Percentiles rank a stretch among this genome's conserved stretches.
These are phyloP conservation scores for Ensete glaucum DNA, from an alignment of 176 grass and related monocot genomes.

Conservation along the genomic window DNA sequence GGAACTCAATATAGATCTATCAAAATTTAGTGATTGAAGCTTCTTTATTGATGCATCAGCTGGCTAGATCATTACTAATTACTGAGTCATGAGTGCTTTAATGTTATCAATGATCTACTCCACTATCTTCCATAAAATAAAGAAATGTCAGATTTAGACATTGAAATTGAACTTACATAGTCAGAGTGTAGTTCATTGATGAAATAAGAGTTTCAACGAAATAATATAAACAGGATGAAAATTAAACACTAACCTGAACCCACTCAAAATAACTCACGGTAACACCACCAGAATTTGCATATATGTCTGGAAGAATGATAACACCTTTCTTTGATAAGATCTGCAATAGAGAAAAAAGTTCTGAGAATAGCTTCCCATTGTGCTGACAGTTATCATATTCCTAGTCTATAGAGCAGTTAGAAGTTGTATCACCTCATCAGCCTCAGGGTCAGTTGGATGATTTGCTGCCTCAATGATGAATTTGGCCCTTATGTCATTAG, in stretches of 20 bases:
- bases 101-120: too few species aligned
- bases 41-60: too few species aligned
- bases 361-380: background rate
- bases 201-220: background rate
- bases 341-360: conserved; percentile 25
- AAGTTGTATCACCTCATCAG: conserved; percentile 63
- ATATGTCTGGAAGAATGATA: conserved; percentile 81
- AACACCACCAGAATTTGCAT: conserved; percentile 90
- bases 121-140: too few species aligned
- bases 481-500: conserved; percentile 76
- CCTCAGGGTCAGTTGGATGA: conserved; percentile 94
- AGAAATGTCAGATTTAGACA: too few species aligned
- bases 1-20: too few species aligned
- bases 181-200: background rate
- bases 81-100: too few species aligned
- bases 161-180: too few species aligned
- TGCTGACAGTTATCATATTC: background rate
- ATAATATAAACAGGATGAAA: background rate
- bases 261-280: conserved; percentile 97
- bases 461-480: conserved; percentile 95
- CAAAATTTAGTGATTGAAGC: too few species aligned
- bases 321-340: conserved; percentile 87
- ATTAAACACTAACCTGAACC: conserved; percentile 75
- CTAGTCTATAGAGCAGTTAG: background rate
- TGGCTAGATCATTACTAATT: too few species aligned